These are phyloP conservation scores for Plasmodium billcollinsi DNA, from an alignment of 169 alveolate species.

Conservation along the genomic window DNA sequence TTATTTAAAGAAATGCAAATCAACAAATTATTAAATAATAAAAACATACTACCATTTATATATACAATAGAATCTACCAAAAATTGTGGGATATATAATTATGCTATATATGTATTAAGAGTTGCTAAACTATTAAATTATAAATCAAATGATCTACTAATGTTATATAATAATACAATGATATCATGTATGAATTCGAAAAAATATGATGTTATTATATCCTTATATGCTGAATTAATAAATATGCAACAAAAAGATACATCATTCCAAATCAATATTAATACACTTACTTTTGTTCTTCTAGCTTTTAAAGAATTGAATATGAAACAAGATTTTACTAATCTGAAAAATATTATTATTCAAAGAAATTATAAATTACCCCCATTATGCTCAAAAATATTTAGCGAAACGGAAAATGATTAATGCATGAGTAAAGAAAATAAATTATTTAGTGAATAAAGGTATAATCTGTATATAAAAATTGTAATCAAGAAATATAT, in stretches of 20 bases:
- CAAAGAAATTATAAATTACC: constrained; percentile 74
- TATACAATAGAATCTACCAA: constrained; percentile 48
- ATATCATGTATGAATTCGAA: constrained; percentile 34
- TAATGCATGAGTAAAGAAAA: neutral
- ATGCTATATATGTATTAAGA: constrained; percentile 68
- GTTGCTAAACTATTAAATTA: constrained; percentile 39
- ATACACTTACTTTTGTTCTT: constrained; percentile 63
- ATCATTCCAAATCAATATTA: constrained; percentile 35
- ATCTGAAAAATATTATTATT: constrained; percentile 51
- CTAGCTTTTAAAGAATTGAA: constrained; percentile 68
- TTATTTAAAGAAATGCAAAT: constrained; percentile 75
- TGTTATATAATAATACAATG: constrained; percentile 64
- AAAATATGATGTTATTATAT: constrained; percentile 65
- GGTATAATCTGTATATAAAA: too few relatives aligned
- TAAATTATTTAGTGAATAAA: too few relatives aligned
- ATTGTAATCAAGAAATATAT: too few relatives aligned
- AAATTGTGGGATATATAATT: constrained; percentile 73
- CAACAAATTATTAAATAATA: constrained; percentile 48
- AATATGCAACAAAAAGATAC: constrained; percentile 51
- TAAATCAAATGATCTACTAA: constrained; percentile 18
- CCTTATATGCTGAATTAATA: constrained; percentile 65
- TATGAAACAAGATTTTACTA: constrained; percentile 60
- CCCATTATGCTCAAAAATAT: constrained; percentile 54
- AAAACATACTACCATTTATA: constrained; percentile 57
- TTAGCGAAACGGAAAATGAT: neutral